phyloP scores from a whole-genome alignment of 2,329 filamentous ascomycete genomes.

The Fusarium dlaminii region DNA sequence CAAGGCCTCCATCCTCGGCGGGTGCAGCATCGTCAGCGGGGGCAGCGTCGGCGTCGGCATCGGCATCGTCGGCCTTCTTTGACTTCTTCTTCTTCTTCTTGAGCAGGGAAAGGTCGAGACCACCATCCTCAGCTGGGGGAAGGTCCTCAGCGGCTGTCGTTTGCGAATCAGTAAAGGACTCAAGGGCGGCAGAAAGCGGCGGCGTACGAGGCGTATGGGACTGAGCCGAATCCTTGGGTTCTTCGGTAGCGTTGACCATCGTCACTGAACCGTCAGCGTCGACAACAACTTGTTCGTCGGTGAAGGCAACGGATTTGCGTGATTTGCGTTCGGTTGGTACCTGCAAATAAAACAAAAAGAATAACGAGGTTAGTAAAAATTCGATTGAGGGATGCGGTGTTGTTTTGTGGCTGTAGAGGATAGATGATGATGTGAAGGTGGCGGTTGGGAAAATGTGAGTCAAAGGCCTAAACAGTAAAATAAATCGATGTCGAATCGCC shows the following conservation, averaged over 20 bases:
- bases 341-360: constrained; percentile 35
- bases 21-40: constrained; percentile 46
- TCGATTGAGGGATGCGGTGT: constrained; percentile 10
- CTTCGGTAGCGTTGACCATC: constrained; percentile 76
- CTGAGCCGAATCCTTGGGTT: constrained; percentile 82
- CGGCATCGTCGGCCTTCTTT: constrained; percentile 53
- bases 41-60: constrained; percentile 56
- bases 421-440: constrained; percentile 30
- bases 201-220: constrained; percentile 78
- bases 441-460: constrained; percentile 44
- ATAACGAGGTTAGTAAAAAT: constrained; percentile 24
- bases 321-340: constrained; percentile 68
- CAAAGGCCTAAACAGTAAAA: constrained; percentile 32
- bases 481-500: constrained; percentile 35
- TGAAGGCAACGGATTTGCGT: constrained; percentile 95
- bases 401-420: not conserved
- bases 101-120: constrained; percentile 70
- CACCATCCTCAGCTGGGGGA: constrained; percentile 60
- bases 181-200: constrained; percentile 64
- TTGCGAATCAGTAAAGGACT: constrained; percentile 62
- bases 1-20: constrained; percentile 60
- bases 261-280: constrained; percentile 89
- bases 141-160: constrained; percentile 58
- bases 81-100: constrained; percentile 81
- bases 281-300: constrained; percentile 86